These are phyloP conservation scores for Oropetium thomaeum DNA, from an alignment of 176 grass and related monocot species.

Conservation along the genomic window DNA sequence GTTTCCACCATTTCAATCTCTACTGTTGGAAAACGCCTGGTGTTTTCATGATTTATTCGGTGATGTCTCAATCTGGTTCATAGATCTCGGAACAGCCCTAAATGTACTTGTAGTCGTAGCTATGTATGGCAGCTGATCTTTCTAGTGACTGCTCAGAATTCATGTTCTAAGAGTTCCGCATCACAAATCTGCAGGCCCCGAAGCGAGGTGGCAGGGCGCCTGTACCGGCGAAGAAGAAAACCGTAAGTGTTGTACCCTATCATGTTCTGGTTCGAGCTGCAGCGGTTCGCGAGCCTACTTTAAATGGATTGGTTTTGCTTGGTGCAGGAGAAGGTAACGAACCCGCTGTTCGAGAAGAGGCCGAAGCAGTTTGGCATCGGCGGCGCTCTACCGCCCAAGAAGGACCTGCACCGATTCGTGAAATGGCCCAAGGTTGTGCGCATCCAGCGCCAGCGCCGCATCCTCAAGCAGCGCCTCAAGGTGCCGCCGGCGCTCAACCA, in stretches of 20 bases:
- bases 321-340: slow-evolving; percentile 63
- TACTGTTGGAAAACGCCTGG: not conserved
- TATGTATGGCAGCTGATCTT: not conserved
- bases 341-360: slow-evolving; percentile 90
- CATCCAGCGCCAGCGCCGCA: slow-evolving; percentile 87
- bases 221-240: slow-evolving; percentile 64
- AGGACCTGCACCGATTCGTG: slow-evolving; percentile 75
- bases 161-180: not conserved
- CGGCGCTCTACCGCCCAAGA: slow-evolving; percentile 78
- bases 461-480: slow-evolving; percentile 94
- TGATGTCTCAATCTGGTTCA: not conserved
- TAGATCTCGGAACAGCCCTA: not conserved
- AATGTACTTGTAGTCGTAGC: not conserved
- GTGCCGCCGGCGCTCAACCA: slow-evolving; percentile 84
- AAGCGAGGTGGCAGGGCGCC: slow-evolving; percentile 63
- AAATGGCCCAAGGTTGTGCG: slow-evolving; percentile 96
- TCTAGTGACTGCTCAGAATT: not conserved
- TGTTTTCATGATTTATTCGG: not conserved
- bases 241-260: not conserved
- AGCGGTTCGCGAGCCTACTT: not conserved
- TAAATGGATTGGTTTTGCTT: not conserved
- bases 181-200: slow-evolving; percentile 55
- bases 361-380: slow-evolving; percentile 91
- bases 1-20: not conserved
- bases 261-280: not conserved